Percentiles rank a stretch among this genome's conserved stretches.
Conservation (phyloP, 352 stramenopile species). For the Aphanomyces cochlioides region DNA sequence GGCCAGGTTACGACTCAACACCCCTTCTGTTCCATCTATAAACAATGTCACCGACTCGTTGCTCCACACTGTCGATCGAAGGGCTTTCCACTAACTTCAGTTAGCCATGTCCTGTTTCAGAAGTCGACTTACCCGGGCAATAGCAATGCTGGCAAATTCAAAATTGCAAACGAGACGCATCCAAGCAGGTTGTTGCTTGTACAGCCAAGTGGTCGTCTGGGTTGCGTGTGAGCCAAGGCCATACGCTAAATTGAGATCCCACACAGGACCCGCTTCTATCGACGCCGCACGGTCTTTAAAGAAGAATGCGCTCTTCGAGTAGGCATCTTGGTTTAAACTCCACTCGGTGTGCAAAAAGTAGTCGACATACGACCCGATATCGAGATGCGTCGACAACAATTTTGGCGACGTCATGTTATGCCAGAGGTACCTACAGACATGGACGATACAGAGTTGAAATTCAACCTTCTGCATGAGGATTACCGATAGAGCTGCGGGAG, state of each 20-base stretch:
- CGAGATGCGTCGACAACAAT: constrained; percentile 53
- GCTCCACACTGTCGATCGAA: constrained; percentile 51
- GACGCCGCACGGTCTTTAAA: constrained; percentile 70
- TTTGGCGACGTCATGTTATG: constrained; percentile 71
- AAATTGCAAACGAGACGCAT: constrained; percentile 78
- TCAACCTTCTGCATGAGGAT: too few relatives aligned
- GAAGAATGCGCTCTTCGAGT: constrained; percentile 73
- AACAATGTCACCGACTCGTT: constrained; percentile 51
- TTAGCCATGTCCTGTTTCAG: too few relatives aligned
- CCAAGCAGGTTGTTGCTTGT: constrained; percentile 71
- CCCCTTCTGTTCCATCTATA: constrained; percentile 45
- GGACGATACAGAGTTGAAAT: neutral
- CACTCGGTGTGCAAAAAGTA: constrained; percentile 80
- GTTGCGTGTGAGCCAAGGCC: constrained; percentile 55
- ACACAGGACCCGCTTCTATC: constrained; percentile 74
- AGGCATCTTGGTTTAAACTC: constrained; percentile 76
- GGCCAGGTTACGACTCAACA: constrained; percentile 46
- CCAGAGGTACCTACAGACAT: constrained; percentile 42
- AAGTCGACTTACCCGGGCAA: constrained; percentile 42
- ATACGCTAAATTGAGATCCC: constrained; percentile 78
- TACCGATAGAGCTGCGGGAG: constrained; percentile 57
- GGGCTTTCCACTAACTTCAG: constrained; percentile 43
- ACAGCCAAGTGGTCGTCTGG: constrained; percentile 62
- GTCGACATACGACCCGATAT: constrained; percentile 67
- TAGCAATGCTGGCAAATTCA: constrained; percentile 63